Evolutionary conservation across 306 rosid species (phyloP).

Genomic region (Ammopiptanthus mongolicus): DNA sequence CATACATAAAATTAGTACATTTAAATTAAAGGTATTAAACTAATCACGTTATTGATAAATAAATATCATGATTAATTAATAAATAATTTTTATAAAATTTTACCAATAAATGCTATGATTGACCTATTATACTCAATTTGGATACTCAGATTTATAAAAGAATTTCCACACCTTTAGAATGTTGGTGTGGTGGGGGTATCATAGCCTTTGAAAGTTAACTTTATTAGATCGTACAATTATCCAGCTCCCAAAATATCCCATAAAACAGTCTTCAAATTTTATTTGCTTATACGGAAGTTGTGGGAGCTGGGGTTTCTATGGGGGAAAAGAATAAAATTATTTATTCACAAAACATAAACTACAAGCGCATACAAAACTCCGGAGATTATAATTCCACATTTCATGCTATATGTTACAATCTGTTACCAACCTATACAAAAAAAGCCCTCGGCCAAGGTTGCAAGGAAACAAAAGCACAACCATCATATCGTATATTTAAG

Average conservation of each 20-base stretch:
- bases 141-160: no score
- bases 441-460: constrained; percentile 46
- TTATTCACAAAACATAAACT: constrained; percentile 29
- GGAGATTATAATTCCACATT: constrained; percentile 46
- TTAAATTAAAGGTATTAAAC: no score
- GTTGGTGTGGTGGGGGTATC: background rate
- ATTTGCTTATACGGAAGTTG: background rate
- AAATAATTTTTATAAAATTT: no score
- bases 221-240: background rate
- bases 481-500: constrained; percentile 53
- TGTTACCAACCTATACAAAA: constrained; percentile 71
- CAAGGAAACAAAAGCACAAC: constrained; percentile 40
- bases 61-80: no score
- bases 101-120: no score
- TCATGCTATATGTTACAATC: constrained; percentile 68
- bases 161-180: no score
- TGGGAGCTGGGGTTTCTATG: background rate
- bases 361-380: constrained; percentile 41
- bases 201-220: background rate
- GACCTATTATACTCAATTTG: no score
- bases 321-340: background rate
- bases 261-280: background rate
- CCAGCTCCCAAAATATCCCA: background rate
- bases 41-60: no score
- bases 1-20: no score